phyloP scores from a whole-genome alignment of 768 basidiomycete genomes.

The Kockovaella imperatae region DNA sequence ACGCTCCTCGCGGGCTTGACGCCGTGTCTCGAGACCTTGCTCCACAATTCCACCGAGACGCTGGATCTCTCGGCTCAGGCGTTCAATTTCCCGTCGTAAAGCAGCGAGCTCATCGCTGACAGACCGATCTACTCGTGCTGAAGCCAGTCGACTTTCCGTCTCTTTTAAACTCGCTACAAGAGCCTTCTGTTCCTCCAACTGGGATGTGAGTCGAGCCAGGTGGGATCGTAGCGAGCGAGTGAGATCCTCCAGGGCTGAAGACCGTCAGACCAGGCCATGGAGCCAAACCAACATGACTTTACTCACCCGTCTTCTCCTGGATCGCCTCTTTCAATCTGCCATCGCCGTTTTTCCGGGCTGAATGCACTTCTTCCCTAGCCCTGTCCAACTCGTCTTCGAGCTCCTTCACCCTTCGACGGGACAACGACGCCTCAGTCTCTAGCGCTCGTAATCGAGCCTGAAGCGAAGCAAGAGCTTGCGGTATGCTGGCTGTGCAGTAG shows the following conservation, averaged over 20 bases:
- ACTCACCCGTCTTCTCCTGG: slow-evolving; percentile 76
- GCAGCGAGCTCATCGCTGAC: slow-evolving; percentile 49
- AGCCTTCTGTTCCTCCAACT: slow-evolving; percentile 62
- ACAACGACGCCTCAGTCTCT: slow-evolving; percentile 73
- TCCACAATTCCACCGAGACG: slow-evolving; percentile 80
- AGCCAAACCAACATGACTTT: background rate
- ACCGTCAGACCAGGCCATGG: background rate
- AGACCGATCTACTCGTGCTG: background rate
- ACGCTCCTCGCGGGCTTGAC: slow-evolving; percentile 51
- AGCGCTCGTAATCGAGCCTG: slow-evolving; percentile 58
- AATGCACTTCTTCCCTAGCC: slow-evolving; percentile 47
- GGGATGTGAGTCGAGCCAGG: slow-evolving; percentile 66
- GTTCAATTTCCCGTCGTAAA: slow-evolving; percentile 67
- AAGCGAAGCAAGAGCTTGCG: slow-evolving; percentile 35
- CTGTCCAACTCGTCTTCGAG: slow-evolving; percentile 78
- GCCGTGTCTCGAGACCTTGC: slow-evolving; percentile 69
- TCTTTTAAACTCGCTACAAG: slow-evolving; percentile 50
- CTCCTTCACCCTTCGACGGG: slow-evolving; percentile 72
- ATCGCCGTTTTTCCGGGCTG: slow-evolving; percentile 50
- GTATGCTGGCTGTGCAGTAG: slow-evolving; percentile 16
- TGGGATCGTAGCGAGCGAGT: slow-evolving; percentile 66
- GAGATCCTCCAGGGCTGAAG: slow-evolving; percentile 68
- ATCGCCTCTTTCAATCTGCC: slow-evolving; percentile 65
- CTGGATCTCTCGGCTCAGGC: slow-evolving; percentile 75
- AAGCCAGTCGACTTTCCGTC: background rate